These are phyloP conservation scores for Lineolata rhizophorae DNA, from an alignment of 495 filamentous ascomycete genomes.

Conservation along the genomic window DNA sequence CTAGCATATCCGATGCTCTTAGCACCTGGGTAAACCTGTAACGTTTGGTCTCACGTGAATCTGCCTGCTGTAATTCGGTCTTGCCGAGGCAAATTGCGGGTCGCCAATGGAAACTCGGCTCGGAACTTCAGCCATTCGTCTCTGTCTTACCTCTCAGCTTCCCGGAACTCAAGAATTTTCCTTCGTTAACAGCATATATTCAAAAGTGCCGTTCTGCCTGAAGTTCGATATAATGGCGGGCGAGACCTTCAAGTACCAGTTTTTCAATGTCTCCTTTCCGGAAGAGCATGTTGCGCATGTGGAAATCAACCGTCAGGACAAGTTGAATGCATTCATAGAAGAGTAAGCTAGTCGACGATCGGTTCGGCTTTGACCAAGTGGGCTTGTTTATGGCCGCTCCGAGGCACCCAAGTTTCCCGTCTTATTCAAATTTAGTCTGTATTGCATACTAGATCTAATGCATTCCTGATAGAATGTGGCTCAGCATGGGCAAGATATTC, in stretches of 20 bases:
- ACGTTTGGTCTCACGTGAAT: too few relatives aligned
- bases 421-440: not conserved
- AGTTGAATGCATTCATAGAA: constrained; percentile 79
- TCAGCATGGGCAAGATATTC: constrained; percentile 56
- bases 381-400: not conserved
- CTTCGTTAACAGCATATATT: too few relatives aligned
- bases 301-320: constrained; percentile 74
- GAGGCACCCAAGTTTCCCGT: not conserved
- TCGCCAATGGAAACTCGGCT: too few relatives aligned
- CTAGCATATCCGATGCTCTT: too few relatives aligned
- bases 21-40: too few relatives aligned
- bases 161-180: too few relatives aligned
- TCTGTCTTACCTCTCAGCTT: too few relatives aligned
- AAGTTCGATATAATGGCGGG: too few relatives aligned
- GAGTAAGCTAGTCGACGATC: constrained; percentile 20
- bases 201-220: too few relatives aligned
- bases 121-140: too few relatives aligned
- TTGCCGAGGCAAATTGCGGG: too few relatives aligned
- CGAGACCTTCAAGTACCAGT: constrained; percentile 19
- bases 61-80: too few relatives aligned
- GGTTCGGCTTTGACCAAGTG: not conserved
- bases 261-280: constrained; percentile 63
- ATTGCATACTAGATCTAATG: not conserved
- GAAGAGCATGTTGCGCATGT: constrained; percentile 63
- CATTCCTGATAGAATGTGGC: constrained; percentile 48